Evolutionary conservation across 176 grass and related monocot genomes (phyloP).

Genomic region (Eremochloa ophiuroides): DNA sequence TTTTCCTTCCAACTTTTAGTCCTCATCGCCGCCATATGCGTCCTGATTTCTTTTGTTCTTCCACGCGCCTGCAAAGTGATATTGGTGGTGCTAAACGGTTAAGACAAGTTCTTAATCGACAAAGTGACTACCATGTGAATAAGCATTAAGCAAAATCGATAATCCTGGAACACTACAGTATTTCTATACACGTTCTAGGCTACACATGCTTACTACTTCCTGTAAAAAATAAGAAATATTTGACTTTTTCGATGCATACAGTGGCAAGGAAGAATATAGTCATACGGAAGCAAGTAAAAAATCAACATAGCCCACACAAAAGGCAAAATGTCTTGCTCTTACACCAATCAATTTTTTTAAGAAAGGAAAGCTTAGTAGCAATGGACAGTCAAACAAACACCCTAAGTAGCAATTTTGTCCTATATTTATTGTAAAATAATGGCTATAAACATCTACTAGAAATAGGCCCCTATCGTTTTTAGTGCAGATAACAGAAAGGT

Average conservation of each 20-base stretch:
- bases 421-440: slow-evolving; percentile 11
- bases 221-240: background rate
- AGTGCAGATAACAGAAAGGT: background rate
- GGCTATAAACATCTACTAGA: background rate
- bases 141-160: background rate
- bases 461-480: background rate
- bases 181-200: background rate
- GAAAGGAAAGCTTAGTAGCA: slow-evolving; percentile 9
- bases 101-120: background rate
- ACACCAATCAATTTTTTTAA: background rate
- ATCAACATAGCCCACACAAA: background rate
- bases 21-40: slow-evolving; percentile 52
- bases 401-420: background rate
- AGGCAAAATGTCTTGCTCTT: background rate
- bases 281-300: slow-evolving; percentile 1
- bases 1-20: slow-evolving; percentile 4
- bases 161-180: background rate
- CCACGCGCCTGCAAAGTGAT: slow-evolving; percentile 42
- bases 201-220: background rate
- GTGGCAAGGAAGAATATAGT: background rate
- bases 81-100: background rate
- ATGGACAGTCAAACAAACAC: background rate
- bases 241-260: background rate
- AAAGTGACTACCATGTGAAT: background rate
- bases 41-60: slow-evolving; percentile 60